Evolutionary conservation across 2,329 filamentous ascomycete genomes (phyloP).

Genomic region (Penicillium sp.): DNA sequence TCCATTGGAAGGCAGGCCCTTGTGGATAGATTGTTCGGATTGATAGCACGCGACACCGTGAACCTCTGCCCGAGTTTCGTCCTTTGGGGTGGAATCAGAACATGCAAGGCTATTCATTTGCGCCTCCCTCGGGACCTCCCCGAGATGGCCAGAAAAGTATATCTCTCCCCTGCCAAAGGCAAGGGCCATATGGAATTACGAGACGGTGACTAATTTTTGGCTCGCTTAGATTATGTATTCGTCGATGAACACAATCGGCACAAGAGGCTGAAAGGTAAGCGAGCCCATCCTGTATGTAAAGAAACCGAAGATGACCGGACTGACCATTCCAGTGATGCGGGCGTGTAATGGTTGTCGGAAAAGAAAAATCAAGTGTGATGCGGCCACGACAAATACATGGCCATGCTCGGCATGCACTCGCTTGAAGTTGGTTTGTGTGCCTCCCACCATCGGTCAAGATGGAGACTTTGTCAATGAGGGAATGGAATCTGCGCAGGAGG

Average conservation of each 20-base stretch:
- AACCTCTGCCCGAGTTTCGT: not conserved
- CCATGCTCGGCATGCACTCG: slow-evolving; percentile 93
- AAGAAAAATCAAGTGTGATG: slow-evolving; percentile 98
- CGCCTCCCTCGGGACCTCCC: slow-evolving; percentile 67
- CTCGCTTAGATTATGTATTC: slow-evolving; percentile 85
- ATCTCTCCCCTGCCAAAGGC: slow-evolving; percentile 41
- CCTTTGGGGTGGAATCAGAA: not conserved
- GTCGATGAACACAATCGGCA: slow-evolving; percentile 98
- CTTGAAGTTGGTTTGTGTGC: slow-evolving; percentile 90
- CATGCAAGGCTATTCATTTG: slow-evolving; percentile 79
- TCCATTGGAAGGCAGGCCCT: slow-evolving; percentile 28
- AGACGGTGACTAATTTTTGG: not conserved
- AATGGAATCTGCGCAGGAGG: slow-evolving; percentile 35
- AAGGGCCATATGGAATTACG: not conserved
- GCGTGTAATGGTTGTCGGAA: slow-evolving; percentile 94
- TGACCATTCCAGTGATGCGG: slow-evolving; percentile 75
- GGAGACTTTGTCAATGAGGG: slow-evolving; percentile 52
- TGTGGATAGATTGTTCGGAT: slow-evolving; percentile 18
- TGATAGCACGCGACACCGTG: not conserved
- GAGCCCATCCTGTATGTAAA: slow-evolving; percentile 5
- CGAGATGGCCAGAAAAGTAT: slow-evolving; percentile 85
- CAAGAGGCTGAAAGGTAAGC: slow-evolving; percentile 87
- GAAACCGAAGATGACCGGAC: not conserved
- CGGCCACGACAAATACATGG: slow-evolving; percentile 96
- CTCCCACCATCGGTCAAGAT: slow-evolving; percentile 80